A percentile compares a stretch with the other conserved stretches of the same genome.
These are phyloP conservation scores for Cymodocea nodosa DNA, from an alignment of 116 monocot genomes.

Conservation along the genomic window DNA sequence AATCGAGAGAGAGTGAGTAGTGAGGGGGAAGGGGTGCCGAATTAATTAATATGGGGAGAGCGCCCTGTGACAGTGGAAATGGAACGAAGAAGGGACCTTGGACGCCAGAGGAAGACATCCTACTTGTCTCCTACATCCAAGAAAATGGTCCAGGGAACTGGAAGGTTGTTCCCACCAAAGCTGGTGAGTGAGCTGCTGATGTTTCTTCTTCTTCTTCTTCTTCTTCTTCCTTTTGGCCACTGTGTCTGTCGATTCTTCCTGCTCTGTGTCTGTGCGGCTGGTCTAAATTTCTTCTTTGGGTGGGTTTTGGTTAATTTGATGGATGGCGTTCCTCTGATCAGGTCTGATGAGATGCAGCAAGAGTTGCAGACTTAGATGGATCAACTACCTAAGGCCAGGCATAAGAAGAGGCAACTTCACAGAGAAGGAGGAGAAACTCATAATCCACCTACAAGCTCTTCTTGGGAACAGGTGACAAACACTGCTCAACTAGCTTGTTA, in stretches of 20 bases:
- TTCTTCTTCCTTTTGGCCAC: background rate
- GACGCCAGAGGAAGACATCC: slow-evolving; percentile 62
- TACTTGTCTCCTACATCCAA: slow-evolving; percentile 48
- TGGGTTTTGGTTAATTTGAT: too few relatives aligned
- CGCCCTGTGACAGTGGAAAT: slow-evolving; percentile 36
- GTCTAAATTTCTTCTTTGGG: too few relatives aligned
- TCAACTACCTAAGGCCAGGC: slow-evolving; percentile 59
- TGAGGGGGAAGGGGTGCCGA: too few relatives aligned
- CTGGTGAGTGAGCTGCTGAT: slow-evolving; percentile 23
- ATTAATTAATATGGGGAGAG: slow-evolving; percentile 48
- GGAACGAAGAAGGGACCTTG: slow-evolving; percentile 62
- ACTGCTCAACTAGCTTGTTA: background rate
- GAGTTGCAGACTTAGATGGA: slow-evolving; percentile 71
- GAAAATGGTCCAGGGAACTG: slow-evolving; percentile 55
- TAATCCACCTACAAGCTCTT: slow-evolving; percentile 52
- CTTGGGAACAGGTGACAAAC: slow-evolving; percentile 43
- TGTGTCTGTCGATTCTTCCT: too few relatives aligned
- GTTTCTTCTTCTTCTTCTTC: background rate
- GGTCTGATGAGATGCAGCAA: slow-evolving; percentile 63
- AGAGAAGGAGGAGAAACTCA: slow-evolving; percentile 41
- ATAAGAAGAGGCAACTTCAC: slow-evolving; percentile 59
- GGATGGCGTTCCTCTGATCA: slow-evolving; percentile 1
- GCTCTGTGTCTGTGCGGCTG: too few relatives aligned
- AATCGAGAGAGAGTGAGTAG: too few relatives aligned
- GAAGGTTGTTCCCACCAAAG: slow-evolving; percentile 40